Evolutionary conservation across 805 yeast genomes (phyloP).

Genomic region (Candida ponderosae): DNA sequence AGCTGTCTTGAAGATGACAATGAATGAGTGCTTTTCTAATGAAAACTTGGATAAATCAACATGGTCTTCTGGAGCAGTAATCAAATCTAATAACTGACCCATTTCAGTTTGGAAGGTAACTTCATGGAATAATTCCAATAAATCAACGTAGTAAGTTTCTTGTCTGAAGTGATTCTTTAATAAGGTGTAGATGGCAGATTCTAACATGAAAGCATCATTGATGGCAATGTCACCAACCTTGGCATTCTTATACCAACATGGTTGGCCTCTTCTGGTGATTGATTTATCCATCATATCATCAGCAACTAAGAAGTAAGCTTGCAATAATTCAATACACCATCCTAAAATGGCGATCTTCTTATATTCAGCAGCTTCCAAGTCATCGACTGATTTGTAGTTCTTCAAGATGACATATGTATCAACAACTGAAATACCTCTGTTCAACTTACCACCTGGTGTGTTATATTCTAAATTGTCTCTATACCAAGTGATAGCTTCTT

Average conservation of each 20-base stretch:
- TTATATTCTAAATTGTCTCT: conserved; percentile 67
- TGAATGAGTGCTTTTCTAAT: conserved; percentile 84
- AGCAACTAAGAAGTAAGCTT: conserved; percentile 94
- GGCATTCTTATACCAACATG: conserved; percentile 87
- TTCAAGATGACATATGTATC: conserved; percentile 84
- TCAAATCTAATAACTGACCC: conserved; percentile 91
- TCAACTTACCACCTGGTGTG: conserved; percentile 93
- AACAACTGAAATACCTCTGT: conserved; percentile 92
- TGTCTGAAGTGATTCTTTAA: conserved; percentile 82
- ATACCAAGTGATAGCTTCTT: conserved; percentile 84
- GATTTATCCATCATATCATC: conserved; percentile 98
- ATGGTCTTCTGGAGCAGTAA: conserved; percentile 94
- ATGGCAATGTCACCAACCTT: conserved; percentile 90
- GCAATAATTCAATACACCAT: conserved; percentile 91
- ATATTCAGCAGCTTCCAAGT: conserved; percentile 62
- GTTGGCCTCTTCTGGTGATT: conserved; percentile 96
- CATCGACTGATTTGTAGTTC: conserved; percentile 47
- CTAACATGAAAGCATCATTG: conserved; percentile 95
- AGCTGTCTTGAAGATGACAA: conserved; percentile 95
- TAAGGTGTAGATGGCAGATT: conserved; percentile 84
- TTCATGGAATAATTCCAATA: conserved; percentile 92
- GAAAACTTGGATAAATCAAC: conserved; percentile 87
- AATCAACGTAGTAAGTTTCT: conserved; percentile 80
- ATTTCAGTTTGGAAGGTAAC: conserved; percentile 96
- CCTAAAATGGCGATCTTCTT: conserved; percentile 83